phyloP scores from a whole-genome alignment of 495 filamentous ascomycete genomes.

The Aspergillus egyptiacus region DNA sequence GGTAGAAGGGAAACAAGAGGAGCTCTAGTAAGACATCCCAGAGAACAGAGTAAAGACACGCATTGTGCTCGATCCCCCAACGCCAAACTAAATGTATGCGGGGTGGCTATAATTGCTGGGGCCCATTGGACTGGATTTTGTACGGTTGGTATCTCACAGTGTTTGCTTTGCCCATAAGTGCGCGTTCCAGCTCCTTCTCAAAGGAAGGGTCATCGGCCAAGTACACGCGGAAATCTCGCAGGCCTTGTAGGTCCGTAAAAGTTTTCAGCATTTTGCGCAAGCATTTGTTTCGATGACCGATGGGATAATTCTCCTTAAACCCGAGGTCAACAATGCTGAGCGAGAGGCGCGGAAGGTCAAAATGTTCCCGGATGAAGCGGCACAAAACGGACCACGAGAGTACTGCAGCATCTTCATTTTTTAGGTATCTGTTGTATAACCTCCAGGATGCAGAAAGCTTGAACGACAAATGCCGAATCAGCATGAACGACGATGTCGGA shows the following conservation, averaged over 20 bases:
- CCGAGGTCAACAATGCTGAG: slow-evolving; percentile 19
- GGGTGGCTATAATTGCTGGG: background rate
- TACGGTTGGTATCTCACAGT: background rate
- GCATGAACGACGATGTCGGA: slow-evolving; percentile 16
- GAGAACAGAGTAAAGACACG: background rate
- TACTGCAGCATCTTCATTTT: slow-evolving; percentile 7
- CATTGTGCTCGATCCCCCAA: background rate
- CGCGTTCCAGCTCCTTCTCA: slow-evolving; percentile 15
- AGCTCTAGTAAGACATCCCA: background rate
- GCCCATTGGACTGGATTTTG: background rate
- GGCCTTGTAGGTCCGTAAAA: slow-evolving; percentile 14
- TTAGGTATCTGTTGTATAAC: background rate
- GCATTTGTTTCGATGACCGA: slow-evolving; percentile 6
- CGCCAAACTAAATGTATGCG: background rate
- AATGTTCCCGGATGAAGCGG: slow-evolving; percentile 27
- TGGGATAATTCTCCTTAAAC: background rate
- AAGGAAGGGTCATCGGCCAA: slow-evolving; percentile 15
- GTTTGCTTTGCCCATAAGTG: slow-evolving; percentile 10
- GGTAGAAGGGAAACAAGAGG: background rate
- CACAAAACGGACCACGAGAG: slow-evolving; percentile 22
- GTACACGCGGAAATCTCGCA: slow-evolving; percentile 18
- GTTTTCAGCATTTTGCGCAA: slow-evolving; percentile 17
- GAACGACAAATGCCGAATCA: slow-evolving; percentile 20
- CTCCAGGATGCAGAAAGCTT: slow-evolving; percentile 18
- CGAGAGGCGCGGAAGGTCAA: slow-evolving; percentile 16